Conservation (phyloP, 2,329 filamentous ascomycete genomes). For the Chalaropsis ovoidea region DNA sequence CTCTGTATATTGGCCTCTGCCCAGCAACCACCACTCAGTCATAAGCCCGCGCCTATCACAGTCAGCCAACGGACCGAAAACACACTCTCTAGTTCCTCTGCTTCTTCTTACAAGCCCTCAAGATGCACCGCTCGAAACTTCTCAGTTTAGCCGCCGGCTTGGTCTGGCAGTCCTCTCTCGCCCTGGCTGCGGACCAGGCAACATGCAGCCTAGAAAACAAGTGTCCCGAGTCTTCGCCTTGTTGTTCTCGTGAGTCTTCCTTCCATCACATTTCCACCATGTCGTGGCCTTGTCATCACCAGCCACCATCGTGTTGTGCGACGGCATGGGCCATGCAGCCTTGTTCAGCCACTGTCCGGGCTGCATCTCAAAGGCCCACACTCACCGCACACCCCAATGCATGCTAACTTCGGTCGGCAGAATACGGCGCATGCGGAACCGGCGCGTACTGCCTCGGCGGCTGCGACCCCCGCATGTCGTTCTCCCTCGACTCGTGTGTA, state of each 20-base stretch:
- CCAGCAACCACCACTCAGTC: too few relatives aligned
- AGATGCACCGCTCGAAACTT: conserved; percentile 19
- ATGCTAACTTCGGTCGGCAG: conserved; percentile 37
- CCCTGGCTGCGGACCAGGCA: conserved; percentile 27
- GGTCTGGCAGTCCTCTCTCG: background rate
- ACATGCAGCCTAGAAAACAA: conserved; percentile 43
- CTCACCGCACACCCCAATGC: too few relatives aligned
- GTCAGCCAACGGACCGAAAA: background rate
- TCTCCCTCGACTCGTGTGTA: conserved; percentile 71
- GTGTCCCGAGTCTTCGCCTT: conserved; percentile 64
- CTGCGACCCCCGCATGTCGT: conserved; percentile 80
- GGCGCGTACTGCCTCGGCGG: conserved; percentile 94
- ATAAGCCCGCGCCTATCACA: background rate
- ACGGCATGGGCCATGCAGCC: background rate
- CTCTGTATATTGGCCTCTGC: too few relatives aligned
- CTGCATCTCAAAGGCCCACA: too few relatives aligned
- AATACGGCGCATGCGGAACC: conserved; percentile 85
- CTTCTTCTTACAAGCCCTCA: background rate
- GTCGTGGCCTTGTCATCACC: background rate
- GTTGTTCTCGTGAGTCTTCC: conserved; percentile 64
- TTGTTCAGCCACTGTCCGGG: too few relatives aligned
- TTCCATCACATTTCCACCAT: background rate
- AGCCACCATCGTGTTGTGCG: background rate
- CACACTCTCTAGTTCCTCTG: background rate
- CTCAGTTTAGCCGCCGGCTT: conserved; percentile 16